phyloP scores from a whole-genome alignment of 2,329 filamentous ascomycete species.

The Thelonectria blattea region DNA sequence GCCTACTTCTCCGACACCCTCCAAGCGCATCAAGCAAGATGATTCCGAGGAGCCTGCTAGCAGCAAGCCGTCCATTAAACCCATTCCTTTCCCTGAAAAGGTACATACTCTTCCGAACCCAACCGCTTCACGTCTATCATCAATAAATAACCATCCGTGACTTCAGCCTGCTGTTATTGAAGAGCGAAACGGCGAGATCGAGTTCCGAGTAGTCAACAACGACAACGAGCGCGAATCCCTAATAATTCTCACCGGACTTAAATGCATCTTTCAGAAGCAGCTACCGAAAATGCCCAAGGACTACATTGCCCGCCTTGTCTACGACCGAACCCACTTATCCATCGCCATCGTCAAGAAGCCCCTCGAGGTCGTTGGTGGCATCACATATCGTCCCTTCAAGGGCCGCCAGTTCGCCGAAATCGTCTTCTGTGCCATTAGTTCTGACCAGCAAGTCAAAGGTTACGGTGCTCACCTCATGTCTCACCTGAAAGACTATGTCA shows the following conservation, averaged over 20 bases:
- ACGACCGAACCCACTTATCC: constrained; percentile 93
- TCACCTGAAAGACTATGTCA: constrained; percentile 97
- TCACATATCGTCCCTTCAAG: constrained; percentile 95
- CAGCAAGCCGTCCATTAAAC: constrained; percentile 62
- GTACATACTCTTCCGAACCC: constrained; percentile 47
- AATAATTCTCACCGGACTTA: constrained; percentile 93
- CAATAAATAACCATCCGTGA: neutral
- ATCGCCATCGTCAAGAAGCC: constrained; percentile 98
- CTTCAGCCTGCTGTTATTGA: constrained; percentile 83
- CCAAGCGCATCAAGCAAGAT: constrained; percentile 68
- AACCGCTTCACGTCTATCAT: neutral
- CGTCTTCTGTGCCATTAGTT: constrained; percentile 97
- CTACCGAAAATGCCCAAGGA: constrained; percentile 99
- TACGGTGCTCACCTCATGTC: constrained; percentile 98
- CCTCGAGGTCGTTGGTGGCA: constrained; percentile 92
- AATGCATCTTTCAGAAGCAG: constrained; percentile 98
- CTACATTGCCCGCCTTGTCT: constrained; percentile 96
- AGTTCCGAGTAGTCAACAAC: constrained; percentile 98
- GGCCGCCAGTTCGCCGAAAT: constrained; percentile 95
- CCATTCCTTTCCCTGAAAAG: constrained; percentile 90
- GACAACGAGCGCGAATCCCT: constrained; percentile 86
- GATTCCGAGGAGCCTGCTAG: constrained; percentile 41
- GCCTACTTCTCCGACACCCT: constrained; percentile 63
- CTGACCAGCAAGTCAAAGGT: constrained; percentile 97
- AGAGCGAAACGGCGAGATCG: constrained; percentile 91